These are phyloP conservation scores for Calonectria naviculata DNA, from an alignment of 2,329 filamentous ascomycete genomes.

Conservation along the genomic window DNA sequence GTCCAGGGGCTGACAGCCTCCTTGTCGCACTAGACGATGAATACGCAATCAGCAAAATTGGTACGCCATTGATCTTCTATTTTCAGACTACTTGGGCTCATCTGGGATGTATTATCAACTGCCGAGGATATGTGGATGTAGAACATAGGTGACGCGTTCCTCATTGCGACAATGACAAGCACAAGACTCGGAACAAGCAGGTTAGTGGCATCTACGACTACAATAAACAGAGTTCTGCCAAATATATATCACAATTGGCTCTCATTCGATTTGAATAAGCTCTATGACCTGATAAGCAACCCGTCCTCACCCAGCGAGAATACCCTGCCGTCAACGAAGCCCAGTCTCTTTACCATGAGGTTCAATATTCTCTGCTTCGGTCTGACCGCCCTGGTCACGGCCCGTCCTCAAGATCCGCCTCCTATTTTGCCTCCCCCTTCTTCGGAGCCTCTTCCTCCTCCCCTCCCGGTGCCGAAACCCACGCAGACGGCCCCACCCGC, in stretches of 20 bases:
- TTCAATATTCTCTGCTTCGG: conserved; percentile 32
- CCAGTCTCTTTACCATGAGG: conserved; percentile 38
- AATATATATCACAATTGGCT: not conserved
- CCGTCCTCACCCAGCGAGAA: too few relatives aligned
- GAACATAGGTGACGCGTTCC: conserved; percentile 8
- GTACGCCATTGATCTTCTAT: not conserved
- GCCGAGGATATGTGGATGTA: conserved; percentile 18
- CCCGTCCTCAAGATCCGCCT: conserved; percentile 37
- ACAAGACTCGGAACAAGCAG: not conserved
- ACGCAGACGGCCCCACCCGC: conserved; percentile 33
- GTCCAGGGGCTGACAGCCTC: not conserved
- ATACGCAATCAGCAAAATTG: not conserved
- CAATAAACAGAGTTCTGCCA: not conserved
- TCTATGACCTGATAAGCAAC: not conserved
- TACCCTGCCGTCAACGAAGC: not conserved
- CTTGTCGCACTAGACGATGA: not conserved
- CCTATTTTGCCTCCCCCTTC: conserved; percentile 25
- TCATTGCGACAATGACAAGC: not conserved
- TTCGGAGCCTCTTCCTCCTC: conserved; percentile 29
- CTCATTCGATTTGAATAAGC: not conserved
- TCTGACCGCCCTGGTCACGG: conserved; percentile 35
- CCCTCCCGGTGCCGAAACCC: conserved; percentile 36
- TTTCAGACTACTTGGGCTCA: not conserved
- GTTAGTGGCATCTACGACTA: too few relatives aligned
- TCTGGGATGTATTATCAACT: not conserved